Percentiles rank a stretch among this genome's conserved stretches.
phyloP scores from a whole-genome alignment of 306 rosid species.

The Betula pendula region DNA sequence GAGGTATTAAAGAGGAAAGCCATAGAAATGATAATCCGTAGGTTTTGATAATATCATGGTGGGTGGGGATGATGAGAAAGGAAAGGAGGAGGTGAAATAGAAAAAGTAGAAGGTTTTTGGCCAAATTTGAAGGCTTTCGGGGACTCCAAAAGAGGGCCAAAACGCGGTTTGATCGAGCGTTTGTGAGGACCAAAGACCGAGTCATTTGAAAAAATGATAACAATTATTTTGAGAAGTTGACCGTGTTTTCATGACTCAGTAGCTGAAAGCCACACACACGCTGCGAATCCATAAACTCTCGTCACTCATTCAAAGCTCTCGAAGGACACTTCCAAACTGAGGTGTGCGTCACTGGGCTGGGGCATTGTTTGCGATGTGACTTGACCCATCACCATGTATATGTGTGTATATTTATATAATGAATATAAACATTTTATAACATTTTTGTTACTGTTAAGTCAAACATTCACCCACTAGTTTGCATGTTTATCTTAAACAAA shows the following conservation, averaged over 20 bases:
- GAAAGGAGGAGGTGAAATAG: background rate
- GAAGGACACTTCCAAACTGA: background rate
- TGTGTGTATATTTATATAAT: too few species aligned
- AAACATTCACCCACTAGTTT: too few species aligned
- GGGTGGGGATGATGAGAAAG: constrained; percentile 6
- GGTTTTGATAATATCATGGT: constrained; percentile 46
- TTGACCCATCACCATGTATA: too few species aligned
- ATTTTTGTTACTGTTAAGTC: too few species aligned
- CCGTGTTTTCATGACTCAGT: constrained; percentile 1
- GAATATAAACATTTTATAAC: too few species aligned
- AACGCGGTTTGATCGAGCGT: constrained; percentile 34
- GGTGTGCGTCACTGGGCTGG: background rate
- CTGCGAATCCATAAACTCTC: background rate
- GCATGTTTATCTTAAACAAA: too few species aligned
- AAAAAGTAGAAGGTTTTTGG: too few species aligned
- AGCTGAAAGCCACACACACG: background rate
- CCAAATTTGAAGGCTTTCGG: too few species aligned
- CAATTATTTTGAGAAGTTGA: background rate
- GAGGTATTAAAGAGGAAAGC: constrained; percentile 34
- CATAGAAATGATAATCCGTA: constrained; percentile 38
- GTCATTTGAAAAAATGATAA: constrained; percentile 29
- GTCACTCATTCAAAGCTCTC: background rate
- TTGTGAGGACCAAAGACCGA: constrained; percentile 43
- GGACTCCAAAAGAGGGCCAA: background rate
- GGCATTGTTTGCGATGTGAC: too few species aligned